A percentile compares a stretch with the other conserved stretches of the same genome.
phyloP scores from a whole-genome alignment of 2,329 filamentous ascomycete species.

The Trichoderma aggressivum region DNA sequence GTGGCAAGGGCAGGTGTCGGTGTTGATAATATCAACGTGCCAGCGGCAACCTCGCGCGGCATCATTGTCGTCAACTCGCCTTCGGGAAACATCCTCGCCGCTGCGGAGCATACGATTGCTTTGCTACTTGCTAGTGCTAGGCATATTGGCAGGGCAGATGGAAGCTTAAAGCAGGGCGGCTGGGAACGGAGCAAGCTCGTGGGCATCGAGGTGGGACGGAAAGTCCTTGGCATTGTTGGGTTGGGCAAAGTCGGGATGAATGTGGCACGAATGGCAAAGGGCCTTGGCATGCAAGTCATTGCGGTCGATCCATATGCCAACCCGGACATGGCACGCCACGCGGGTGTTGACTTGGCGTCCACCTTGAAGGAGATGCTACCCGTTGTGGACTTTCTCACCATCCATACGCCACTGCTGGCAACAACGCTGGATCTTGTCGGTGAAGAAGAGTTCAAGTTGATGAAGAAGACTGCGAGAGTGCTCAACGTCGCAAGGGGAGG shows the following conservation, averaged over 20 bases:
- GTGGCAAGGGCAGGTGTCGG: conserved; percentile 79
- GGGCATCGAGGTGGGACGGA: conserved; percentile 74
- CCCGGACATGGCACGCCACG: conserved; percentile 64
- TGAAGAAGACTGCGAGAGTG: conserved; percentile 71
- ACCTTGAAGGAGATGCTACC: conserved; percentile 59
- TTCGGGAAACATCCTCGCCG: conserved; percentile 75
- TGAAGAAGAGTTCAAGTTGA: conserved; percentile 60
- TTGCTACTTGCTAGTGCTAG: conserved; percentile 71
- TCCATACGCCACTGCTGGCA: conserved; percentile 76
- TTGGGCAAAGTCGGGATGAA: conserved; percentile 81
- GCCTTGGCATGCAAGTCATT: conserved; percentile 71
- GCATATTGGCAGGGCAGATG: conserved; percentile 67
- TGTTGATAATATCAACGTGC: conserved; percentile 78
- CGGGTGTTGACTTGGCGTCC: conserved; percentile 61
- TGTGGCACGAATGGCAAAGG: conserved; percentile 74
- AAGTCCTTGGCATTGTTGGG: conserved; percentile 73
- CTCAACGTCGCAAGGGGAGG: conserved; percentile 78
- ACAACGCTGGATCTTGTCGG: conserved; percentile 73
- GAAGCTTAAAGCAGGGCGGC: conserved; percentile 65
- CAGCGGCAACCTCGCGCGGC: conserved; percentile 66
- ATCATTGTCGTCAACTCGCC: conserved; percentile 80
- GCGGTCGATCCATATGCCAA: conserved; percentile 78
- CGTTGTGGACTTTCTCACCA: conserved; percentile 70
- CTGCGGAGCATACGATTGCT: conserved; percentile 74
- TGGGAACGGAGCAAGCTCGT: conserved; percentile 75